Evolutionary conservation across 441 rosid species (phyloP).

Genomic region (Syzygium malaccense): DNA sequence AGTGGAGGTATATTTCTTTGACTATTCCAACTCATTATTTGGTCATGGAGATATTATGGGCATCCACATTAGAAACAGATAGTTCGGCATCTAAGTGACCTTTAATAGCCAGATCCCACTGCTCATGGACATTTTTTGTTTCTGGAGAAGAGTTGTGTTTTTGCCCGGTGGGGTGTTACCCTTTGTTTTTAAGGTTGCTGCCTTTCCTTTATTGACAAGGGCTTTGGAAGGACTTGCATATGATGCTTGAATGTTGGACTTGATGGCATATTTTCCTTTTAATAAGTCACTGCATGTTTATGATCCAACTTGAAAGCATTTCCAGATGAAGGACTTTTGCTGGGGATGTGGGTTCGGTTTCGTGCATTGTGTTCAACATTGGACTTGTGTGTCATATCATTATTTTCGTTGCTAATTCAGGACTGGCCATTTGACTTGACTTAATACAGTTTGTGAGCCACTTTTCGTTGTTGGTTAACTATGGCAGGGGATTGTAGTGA

Average conservation of each 20-base stretch:
- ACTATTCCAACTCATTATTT: background rate
- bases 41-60: background rate
- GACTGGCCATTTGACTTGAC: background rate
- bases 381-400: background rate
- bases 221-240: background rate
- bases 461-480: background rate
- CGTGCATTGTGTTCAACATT: background rate
- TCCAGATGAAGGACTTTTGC: background rate
- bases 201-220: background rate
- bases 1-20: constrained; percentile 44
- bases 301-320: background rate
- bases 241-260: background rate
- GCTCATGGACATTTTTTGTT: background rate
- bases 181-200: background rate
- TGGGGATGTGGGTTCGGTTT: background rate
- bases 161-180: background rate
- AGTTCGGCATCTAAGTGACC: background rate
- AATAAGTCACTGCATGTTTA: background rate
- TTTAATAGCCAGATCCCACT: background rate
- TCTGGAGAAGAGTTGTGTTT: background rate
- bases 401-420: background rate
- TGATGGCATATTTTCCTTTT: background rate
- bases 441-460: background rate
- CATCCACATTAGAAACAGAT: background rate
- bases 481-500: background rate